Conservation (phyloP, 2,329 filamentous ascomycete species). For the Truncatella angustata region DNA sequence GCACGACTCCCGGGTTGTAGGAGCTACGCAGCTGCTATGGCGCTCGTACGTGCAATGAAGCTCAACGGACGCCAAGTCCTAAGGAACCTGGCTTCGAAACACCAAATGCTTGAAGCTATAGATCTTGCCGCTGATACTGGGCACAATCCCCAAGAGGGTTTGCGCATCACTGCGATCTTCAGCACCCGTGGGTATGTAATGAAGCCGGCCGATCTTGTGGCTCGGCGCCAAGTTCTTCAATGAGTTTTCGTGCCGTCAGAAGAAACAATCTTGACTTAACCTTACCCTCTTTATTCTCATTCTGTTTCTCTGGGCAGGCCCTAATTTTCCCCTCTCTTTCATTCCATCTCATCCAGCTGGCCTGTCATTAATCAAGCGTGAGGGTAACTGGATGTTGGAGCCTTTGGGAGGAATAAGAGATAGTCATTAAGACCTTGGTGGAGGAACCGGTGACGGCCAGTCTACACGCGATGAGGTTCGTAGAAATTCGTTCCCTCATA, state of each 20-base stretch:
- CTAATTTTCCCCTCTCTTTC: not conserved
- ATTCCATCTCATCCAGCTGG: slow-evolving; percentile 2
- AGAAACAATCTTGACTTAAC: not conserved
- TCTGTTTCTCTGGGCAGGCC: slow-evolving; percentile 7
- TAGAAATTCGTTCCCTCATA: not conserved
- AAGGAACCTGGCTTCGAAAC: not conserved
- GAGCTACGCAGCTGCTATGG: not conserved
- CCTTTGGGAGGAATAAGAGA: not conserved
- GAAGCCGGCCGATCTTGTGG: not conserved
- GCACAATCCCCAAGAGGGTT: too few relatives aligned
- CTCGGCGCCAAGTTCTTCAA: slow-evolving; percentile 1
- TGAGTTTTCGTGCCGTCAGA: not conserved
- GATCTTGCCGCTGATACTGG: too few relatives aligned
- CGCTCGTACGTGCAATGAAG: not conserved
- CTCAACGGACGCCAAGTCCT: not conserved
- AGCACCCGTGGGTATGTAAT: too few relatives aligned
- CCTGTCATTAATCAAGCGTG: not conserved
- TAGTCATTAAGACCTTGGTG: not conserved
- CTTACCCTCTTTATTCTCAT: not conserved
- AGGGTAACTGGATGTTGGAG: not conserved
- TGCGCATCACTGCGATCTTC: too few relatives aligned
- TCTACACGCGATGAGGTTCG: slow-evolving; percentile 2
- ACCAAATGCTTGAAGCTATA: slow-evolving; percentile 5
- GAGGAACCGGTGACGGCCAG: not conserved
- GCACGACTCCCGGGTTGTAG: not conserved